Evolutionary conservation across 202 grass and related monocot genomes (phyloP).

Genomic region (Setaria viridis): DNA sequence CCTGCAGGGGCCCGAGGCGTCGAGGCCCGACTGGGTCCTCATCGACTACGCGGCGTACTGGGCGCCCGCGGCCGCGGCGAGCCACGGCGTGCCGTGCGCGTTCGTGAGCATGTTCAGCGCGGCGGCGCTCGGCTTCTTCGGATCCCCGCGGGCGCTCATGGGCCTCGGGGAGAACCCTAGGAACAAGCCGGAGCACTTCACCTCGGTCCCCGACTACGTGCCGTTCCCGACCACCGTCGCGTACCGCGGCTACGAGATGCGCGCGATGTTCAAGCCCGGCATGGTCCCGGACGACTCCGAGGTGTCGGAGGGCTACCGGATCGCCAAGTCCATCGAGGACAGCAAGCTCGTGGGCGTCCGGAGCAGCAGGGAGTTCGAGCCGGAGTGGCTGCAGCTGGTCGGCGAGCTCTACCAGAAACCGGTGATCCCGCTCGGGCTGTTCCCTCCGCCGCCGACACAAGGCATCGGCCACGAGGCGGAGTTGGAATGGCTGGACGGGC

Average conservation of each 20-base stretch:
- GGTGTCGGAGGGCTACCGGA: constrained; percentile 67
- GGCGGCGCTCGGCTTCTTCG: constrained; percentile 48
- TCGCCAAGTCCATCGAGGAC: constrained; percentile 42
- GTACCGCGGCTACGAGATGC: constrained; percentile 60
- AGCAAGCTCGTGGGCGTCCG: constrained; percentile 62
- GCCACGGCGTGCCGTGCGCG: constrained; percentile 64
- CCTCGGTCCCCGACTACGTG: constrained; percentile 54
- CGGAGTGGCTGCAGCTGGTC: constrained; percentile 60
- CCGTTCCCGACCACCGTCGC: constrained; percentile 54
- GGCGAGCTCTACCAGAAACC: constrained; percentile 53
- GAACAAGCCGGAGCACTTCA: constrained; percentile 47
- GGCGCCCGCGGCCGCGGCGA: constrained; percentile 47
- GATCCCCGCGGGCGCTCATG: constrained; percentile 31
- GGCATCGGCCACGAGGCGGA: constrained; percentile 30
- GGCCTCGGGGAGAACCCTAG: constrained; percentile 3
- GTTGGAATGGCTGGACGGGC: constrained; percentile 54
- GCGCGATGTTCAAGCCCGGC: constrained; percentile 45
- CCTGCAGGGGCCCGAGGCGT: neutral
- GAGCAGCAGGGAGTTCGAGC: constrained; percentile 52
- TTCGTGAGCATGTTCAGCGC: constrained; percentile 55
- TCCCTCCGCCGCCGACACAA: constrained; percentile 46
- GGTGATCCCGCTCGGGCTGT: constrained; percentile 63
- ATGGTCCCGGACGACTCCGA: constrained; percentile 47
- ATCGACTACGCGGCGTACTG: constrained; percentile 70
- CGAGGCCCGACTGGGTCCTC: constrained; percentile 61